These are phyloP conservation scores for Hypoxylon trugodes DNA, from an alignment of 495 filamentous ascomycete species.

Conservation along the genomic window DNA sequence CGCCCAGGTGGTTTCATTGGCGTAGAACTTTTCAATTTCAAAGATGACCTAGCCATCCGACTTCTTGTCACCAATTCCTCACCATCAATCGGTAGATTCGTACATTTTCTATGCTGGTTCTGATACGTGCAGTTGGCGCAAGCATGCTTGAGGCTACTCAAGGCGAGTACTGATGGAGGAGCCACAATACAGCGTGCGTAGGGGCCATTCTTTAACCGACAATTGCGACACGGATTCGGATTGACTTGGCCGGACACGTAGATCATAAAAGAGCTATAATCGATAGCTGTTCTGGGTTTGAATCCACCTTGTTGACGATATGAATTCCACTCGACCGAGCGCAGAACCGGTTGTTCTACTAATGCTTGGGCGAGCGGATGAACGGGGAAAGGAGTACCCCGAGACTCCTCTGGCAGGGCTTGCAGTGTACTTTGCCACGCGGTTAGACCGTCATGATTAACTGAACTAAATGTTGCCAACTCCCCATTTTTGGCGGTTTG, in stretches of 20 bases:
- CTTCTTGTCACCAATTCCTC: conserved; percentile 24
- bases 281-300: conserved; percentile 27
- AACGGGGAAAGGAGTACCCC: conserved; percentile 2
- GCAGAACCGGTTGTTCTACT: conserved; percentile 23
- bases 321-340: conserved; percentile 38
- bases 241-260: conserved; percentile 43
- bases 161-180: conserved; percentile 28
- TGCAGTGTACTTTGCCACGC: conserved; percentile 32
- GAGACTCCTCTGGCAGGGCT: conserved; percentile 26
- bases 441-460: conserved; percentile 16
- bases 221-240: conserved; percentile 40
- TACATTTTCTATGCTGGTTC: conserved; percentile 37
- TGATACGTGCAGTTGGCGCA: conserved; percentile 45
- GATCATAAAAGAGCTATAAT: conserved; percentile 42
- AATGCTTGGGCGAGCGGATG: conserved; percentile 36
- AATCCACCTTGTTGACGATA: conserved; percentile 34
- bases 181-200: conserved; percentile 35
- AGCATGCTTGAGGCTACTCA: conserved; percentile 30
- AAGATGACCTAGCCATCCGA: conserved; percentile 17
- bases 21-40: conserved; percentile 10
- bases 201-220: conserved; percentile 34
- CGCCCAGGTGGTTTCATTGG: conserved; percentile 7
- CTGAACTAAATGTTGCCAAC: background rate
- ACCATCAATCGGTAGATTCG: conserved; percentile 31
- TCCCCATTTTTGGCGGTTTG: background rate